Evolutionary conservation across 2,329 filamentous ascomycete genomes (phyloP).

Genomic region (Ceratocystis diversiconidia): DNA sequence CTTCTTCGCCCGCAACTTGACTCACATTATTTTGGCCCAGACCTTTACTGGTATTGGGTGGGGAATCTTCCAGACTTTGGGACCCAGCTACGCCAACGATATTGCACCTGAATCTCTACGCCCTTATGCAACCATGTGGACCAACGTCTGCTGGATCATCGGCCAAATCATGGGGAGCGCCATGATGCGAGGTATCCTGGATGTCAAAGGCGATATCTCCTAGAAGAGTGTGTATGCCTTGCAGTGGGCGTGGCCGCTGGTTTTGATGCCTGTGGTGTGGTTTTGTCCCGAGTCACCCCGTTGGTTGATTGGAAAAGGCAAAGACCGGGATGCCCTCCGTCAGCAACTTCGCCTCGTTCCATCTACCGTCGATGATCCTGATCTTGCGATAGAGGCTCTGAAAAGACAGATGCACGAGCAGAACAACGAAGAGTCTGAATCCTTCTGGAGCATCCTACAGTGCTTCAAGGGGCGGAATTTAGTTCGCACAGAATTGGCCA

Average conservation of each 20-base stretch:
- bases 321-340: slow-evolving; percentile 21
- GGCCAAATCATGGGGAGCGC: slow-evolving; percentile 30
- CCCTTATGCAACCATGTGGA: slow-evolving; percentile 28
- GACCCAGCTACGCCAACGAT: slow-evolving; percentile 31
- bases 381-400: slow-evolving; percentile 21
- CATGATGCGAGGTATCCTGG: slow-evolving; percentile 27
- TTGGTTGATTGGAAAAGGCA: slow-evolving; percentile 32
- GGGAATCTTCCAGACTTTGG: slow-evolving; percentile 29
- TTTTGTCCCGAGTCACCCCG: slow-evolving; percentile 31
- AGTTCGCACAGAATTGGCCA: slow-evolving; percentile 28
- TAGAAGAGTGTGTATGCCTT: slow-evolving; percentile 32
- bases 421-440: not conserved
- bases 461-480: slow-evolving; percentile 31
- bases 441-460: slow-evolving; percentile 28
- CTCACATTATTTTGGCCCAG: slow-evolving; percentile 28
- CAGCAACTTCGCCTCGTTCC: slow-evolving; percentile 23
- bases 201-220: slow-evolving; percentile 27
- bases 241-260: slow-evolving; percentile 32
- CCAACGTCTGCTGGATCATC: slow-evolving; percentile 31
- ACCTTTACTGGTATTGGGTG: slow-evolving; percentile 30
- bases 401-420: slow-evolving; percentile 14
- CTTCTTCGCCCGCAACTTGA: slow-evolving; percentile 29
- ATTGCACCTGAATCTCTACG: slow-evolving; percentile 25
- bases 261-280: slow-evolving; percentile 26
- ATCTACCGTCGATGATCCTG: slow-evolving; percentile 21